Percentiles rank a stretch among this genome's conserved stretches.
Evolutionary conservation across 2,329 filamentous ascomycete species (phyloP).

Genomic region (Thyridium curvatum): DNA sequence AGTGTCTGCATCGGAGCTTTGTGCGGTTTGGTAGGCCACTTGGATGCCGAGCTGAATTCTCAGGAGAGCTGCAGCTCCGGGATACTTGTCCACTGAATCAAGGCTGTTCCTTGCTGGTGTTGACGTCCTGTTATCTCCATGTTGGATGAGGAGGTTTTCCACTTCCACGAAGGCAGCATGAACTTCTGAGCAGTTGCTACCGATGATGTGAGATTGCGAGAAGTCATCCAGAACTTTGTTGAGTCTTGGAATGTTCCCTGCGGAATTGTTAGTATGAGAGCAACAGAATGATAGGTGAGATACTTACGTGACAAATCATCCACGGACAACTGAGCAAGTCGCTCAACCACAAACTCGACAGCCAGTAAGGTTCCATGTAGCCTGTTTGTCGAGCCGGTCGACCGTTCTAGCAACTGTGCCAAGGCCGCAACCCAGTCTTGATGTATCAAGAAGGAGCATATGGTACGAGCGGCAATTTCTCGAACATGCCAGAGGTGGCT

Average conservation of each 20-base stretch:
- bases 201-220: neutral
- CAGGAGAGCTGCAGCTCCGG: slow-evolving; percentile 24
- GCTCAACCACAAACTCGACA: slow-evolving; percentile 49
- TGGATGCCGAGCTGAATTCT: slow-evolving; percentile 29
- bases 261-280: slow-evolving; percentile 4
- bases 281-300: neutral
- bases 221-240: slow-evolving; percentile 4
- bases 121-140: neutral
- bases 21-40: slow-evolving; percentile 24
- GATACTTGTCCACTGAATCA: no score
- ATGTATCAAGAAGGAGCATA: slow-evolving; percentile 55
- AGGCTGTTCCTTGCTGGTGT: neutral
- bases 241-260: slow-evolving; percentile 1
- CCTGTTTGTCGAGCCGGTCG: slow-evolving; percentile 37
- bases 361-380: slow-evolving; percentile 54
- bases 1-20: slow-evolving; percentile 5
- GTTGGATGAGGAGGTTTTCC: slow-evolving; percentile 28
- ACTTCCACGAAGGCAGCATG: slow-evolving; percentile 40
- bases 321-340: slow-evolving; percentile 39
- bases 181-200: slow-evolving; percentile 28
- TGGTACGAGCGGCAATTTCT: slow-evolving; percentile 71
- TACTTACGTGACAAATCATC: slow-evolving; percentile 35
- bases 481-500: slow-evolving; percentile 75
- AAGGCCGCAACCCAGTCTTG: slow-evolving; percentile 40
- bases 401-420: slow-evolving; percentile 24